Base-by-base conservation (phyloP, 1,139 yeast genomes). In the Lodderomyces jiufengensis region DNA sequence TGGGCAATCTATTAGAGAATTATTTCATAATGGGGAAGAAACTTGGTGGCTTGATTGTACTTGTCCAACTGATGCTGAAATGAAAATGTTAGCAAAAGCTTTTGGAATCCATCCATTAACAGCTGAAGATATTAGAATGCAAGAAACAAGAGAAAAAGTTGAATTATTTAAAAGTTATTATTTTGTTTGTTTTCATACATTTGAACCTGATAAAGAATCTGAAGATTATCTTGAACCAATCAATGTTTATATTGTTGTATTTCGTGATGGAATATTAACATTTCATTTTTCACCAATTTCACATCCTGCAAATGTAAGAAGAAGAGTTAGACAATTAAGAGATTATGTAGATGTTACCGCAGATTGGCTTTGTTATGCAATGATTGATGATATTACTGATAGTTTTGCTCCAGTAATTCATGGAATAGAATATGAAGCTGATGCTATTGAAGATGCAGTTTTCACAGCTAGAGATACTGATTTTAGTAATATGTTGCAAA, bases 361-460 rank as follows among this genome's bases (percentile, higher is more conserved):
- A 2, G 96, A 87, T 61, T 87, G 96, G 96, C 63, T 87, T 32
- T 87, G 95, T 59, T 87, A 87, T 61, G 96, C 96, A 9, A 60
- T 87, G 47, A 84, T 87, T 44, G 96, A 87, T 70, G 95, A 87
- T 55, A 87, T 87, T 46, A 85, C 95, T 6, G 96, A 87, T 73
- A 80, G 87, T 33, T 87, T 86, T 61, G 95, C 94, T 7, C 96
- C 96, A 2, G 82, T 84, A 5, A 85, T 87, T 43, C 85, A 81
- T 40, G 80, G 83, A 1, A 80, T 87, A 44, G 96, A 87, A 58
- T 76, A 80, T 45, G 96, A 87, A 57, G 95, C 95, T 0, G 95
- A 87, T 60, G 81, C 85, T 4, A 85, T 87, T 46, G 96, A 87
- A 58, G 95, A 86, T 49, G 78, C 86, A 2, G 66, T 60, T 21